phyloP scores from a whole-genome alignment of 2,329 filamentous ascomycete species.

The Aspergillus felis region DNA sequence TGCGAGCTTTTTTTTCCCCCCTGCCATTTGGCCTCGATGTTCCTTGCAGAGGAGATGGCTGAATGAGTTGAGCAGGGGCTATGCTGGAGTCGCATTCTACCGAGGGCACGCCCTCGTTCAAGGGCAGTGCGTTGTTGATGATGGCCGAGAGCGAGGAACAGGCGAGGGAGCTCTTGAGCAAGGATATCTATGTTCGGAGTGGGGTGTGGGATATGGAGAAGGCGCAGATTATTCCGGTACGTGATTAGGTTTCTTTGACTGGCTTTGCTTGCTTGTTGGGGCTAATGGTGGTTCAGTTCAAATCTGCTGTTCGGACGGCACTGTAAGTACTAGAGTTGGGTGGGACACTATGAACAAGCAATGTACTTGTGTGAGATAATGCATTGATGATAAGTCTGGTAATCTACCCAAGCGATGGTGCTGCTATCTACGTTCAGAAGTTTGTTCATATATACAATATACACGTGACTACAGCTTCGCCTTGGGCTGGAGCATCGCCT shows the following conservation, averaged over 20 bases:
- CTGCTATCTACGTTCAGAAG: background rate
- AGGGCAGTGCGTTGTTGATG: slow-evolving; percentile 67
- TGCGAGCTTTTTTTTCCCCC: background rate
- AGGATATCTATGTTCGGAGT: slow-evolving; percentile 66
- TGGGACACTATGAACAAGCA: background rate
- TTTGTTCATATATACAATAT: background rate
- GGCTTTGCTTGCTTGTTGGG: background rate
- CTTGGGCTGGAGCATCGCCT: slow-evolving; percentile 64
- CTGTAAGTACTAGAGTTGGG: background rate
- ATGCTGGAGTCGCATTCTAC: slow-evolving; percentile 63
- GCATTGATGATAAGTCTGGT: background rate
- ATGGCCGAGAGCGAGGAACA: slow-evolving; percentile 66
- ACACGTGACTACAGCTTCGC: slow-evolving; percentile 47
- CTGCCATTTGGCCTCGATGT: background rate
- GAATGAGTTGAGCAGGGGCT: slow-evolving; percentile 50
- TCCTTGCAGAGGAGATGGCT: background rate
- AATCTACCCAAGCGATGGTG: background rate
- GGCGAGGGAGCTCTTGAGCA: slow-evolving; percentile 60
- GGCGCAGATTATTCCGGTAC: slow-evolving; percentile 42
- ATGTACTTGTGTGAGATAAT: background rate
- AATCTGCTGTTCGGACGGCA: background rate
- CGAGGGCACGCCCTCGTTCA: slow-evolving; percentile 61
- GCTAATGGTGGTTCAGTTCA: background rate
- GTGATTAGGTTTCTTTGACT: slow-evolving; percentile 11
- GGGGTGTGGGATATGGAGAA: slow-evolving; percentile 81